phyloP scores from a whole-genome alignment of 495 filamentous ascomycete species.

The Articulospora tetracladia region DNA sequence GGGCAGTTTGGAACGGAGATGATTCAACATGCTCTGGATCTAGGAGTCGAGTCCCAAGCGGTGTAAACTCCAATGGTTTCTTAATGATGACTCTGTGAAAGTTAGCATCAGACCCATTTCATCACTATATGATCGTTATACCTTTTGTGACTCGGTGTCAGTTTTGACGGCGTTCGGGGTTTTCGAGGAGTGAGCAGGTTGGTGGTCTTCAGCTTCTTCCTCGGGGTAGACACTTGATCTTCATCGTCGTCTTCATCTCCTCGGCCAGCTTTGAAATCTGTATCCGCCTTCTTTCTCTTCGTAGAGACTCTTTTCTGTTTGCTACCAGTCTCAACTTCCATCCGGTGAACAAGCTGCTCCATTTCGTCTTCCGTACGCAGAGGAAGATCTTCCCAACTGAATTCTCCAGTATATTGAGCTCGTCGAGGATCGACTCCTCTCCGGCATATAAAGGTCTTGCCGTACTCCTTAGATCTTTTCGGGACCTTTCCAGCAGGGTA shows the following conservation, averaged over 20 bases:
- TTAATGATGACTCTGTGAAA: constrained; percentile 67
- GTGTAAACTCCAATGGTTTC: constrained; percentile 92
- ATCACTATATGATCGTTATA: constrained; percentile 23
- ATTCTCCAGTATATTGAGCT: constrained; percentile 88
- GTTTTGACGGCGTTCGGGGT: constrained; percentile 49
- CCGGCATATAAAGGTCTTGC: constrained; percentile 88
- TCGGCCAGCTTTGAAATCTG: constrained; percentile 23
- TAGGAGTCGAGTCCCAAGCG: constrained; percentile 81
- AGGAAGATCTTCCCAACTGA: constrained; percentile 85
- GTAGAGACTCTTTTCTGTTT: constrained; percentile 55
- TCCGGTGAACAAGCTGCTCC: constrained; percentile 53
- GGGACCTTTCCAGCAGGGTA: constrained; percentile 79
- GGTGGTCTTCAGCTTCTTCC: constrained; percentile 38
- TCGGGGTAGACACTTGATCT: constrained; percentile 37
- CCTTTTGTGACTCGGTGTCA: constrained; percentile 72
- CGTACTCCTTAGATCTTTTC: constrained; percentile 67
- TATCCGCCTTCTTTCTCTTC: constrained; percentile 16
- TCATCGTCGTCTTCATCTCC: constrained; percentile 48
- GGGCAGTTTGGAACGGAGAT: constrained; percentile 88
- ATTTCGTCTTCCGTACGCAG: constrained; percentile 58
- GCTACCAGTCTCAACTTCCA: constrained; percentile 66
- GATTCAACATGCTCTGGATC: constrained; percentile 72
- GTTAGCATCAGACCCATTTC: constrained; percentile 4
- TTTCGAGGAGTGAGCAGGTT: constrained; percentile 56
- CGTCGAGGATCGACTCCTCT: constrained; percentile 84